Conservation (phyloP, 805 yeast species). For the Cyberlindnera subsufficiens region DNA sequence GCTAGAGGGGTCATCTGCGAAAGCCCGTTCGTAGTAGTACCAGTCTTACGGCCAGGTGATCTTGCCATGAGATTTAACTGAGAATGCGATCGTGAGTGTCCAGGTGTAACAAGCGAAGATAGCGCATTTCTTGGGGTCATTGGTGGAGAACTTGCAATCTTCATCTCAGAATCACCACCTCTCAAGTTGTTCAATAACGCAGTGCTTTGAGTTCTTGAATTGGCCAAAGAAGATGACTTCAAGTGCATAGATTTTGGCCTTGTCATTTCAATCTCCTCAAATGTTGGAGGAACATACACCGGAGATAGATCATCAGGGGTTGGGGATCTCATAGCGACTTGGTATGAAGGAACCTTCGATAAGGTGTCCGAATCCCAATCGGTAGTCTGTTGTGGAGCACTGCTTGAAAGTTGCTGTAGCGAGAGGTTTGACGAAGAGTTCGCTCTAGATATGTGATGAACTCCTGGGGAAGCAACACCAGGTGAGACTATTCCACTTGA, state of each 20-base stretch:
- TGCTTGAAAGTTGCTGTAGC: not conserved
- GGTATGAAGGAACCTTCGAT: slow-evolving; percentile 80
- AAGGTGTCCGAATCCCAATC: slow-evolving; percentile 41
- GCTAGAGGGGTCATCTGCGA: slow-evolving; percentile 1
- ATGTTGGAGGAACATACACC: slow-evolving; percentile 36
- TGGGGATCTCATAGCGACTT: slow-evolving; percentile 63
- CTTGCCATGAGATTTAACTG: not conserved
- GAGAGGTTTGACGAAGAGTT: slow-evolving; percentile 37
- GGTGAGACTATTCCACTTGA: slow-evolving; percentile 27
- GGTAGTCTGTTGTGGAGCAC: slow-evolving; percentile 8
- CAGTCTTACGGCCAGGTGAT: not conserved
- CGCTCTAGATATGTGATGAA: slow-evolving; percentile 52
- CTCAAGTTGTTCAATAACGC: slow-evolving; percentile 18
- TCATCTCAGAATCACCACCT: slow-evolving; percentile 8
- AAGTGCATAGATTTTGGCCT: slow-evolving; percentile 24
- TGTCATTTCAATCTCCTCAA: slow-evolving; percentile 15
- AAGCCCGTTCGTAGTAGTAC: not conserved
- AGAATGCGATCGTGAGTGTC: not conserved
- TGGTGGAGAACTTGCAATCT: not conserved
- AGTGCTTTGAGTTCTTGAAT: slow-evolving; percentile 23
- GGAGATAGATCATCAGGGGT: slow-evolving; percentile 61
- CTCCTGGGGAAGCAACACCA: slow-evolving; percentile 45
- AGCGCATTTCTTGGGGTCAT: not conserved
- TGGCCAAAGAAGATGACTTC: slow-evolving; percentile 21
- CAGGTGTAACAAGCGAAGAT: not conserved